Percentiles rank a stretch among this genome's conserved stretches.
phyloP scores from a whole-genome alignment of 2,329 filamentous ascomycete genomes.

The Colletotrichum sp. region DNA sequence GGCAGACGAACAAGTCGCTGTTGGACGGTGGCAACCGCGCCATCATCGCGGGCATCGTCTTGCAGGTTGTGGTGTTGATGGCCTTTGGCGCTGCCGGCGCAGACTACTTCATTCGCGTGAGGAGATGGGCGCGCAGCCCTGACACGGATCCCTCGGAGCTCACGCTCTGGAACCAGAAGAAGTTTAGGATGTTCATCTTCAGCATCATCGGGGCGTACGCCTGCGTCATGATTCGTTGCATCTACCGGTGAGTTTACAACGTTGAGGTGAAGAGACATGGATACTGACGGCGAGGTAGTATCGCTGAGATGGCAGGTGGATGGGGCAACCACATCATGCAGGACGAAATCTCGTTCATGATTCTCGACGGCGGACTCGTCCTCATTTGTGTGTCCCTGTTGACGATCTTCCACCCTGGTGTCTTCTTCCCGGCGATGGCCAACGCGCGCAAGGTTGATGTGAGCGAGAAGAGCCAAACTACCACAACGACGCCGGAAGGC shows the following conservation, averaged over 20 bases:
- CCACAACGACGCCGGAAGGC: constrained; percentile 20
- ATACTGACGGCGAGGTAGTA: constrained; percentile 39
- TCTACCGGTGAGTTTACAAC: constrained; percentile 51
- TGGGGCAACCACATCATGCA: constrained; percentile 70
- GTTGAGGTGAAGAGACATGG: fast-evolving
- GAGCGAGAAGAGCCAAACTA: constrained; percentile 25
- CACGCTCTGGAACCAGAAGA: constrained; percentile 45
- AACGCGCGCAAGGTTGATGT: constrained; percentile 22
- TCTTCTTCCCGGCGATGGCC: constrained; percentile 61
- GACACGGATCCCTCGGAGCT: constrained; percentile 27
- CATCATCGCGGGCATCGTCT: constrained; percentile 59
- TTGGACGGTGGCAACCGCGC: constrained; percentile 51
- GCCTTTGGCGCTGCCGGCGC: constrained; percentile 46
- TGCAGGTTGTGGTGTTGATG: constrained; percentile 56
- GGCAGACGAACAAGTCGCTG: constrained; percentile 40
- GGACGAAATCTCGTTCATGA: constrained; percentile 63
- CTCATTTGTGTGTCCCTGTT: constrained; percentile 54
- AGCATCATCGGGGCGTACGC: constrained; percentile 50
- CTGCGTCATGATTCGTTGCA: constrained; percentile 54
- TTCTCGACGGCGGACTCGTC: constrained; percentile 59
- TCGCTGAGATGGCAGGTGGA: constrained; percentile 67
- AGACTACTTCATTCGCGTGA: constrained; percentile 52
- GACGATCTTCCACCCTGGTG: constrained; percentile 57
- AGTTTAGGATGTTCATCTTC: constrained; percentile 47
- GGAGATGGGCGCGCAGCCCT: constrained; percentile 38